Evolutionary conservation across 768 basidiomycete genomes (phyloP).

Genomic region (Tulasnella sp.): DNA sequence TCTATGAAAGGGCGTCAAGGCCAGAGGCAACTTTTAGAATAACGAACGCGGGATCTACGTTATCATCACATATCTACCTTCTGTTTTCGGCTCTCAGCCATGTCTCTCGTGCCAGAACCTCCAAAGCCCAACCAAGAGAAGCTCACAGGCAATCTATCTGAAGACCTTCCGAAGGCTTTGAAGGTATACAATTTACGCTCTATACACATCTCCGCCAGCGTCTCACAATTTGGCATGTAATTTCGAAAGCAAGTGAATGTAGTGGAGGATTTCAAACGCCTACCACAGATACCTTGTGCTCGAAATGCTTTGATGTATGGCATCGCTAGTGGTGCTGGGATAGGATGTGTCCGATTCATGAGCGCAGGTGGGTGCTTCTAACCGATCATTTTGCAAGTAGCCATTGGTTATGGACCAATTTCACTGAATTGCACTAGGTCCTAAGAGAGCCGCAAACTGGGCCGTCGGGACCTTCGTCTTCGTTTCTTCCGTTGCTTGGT

Average conservation of each 20-base stretch:
- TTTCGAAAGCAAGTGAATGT: slow-evolving; percentile 37
- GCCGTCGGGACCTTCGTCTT: slow-evolving; percentile 62
- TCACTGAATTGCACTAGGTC: slow-evolving; percentile 31
- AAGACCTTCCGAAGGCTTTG: slow-evolving; percentile 29
- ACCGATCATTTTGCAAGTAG: slow-evolving; percentile 15
- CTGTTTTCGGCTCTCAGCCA: too few species aligned
- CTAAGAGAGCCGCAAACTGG: slow-evolving; percentile 66
- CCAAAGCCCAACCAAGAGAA: neutral
- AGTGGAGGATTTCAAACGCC: slow-evolving; percentile 44
- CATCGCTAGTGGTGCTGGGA: slow-evolving; percentile 67
- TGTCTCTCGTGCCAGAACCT: too few species aligned
- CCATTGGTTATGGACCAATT: neutral
- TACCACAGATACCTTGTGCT: slow-evolving; percentile 66
- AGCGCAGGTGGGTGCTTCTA: slow-evolving; percentile 40
- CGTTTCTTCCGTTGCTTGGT: slow-evolving; percentile 64
- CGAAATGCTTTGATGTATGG: slow-evolving; percentile 64
- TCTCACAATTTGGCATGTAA: slow-evolving; percentile 22
- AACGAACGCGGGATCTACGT: too few species aligned
- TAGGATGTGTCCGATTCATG: slow-evolving; percentile 64
- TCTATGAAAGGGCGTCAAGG: too few species aligned
- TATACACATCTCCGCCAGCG: neutral
- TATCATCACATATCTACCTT: too few species aligned
- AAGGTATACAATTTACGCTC: slow-evolving; percentile 24
- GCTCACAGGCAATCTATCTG: slow-evolving; percentile 27
- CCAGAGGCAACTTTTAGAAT: too few species aligned